These are phyloP conservation scores for Hypoxylon fuscum DNA, from an alignment of 495 filamentous ascomycete genomes.

Conservation along the genomic window DNA sequence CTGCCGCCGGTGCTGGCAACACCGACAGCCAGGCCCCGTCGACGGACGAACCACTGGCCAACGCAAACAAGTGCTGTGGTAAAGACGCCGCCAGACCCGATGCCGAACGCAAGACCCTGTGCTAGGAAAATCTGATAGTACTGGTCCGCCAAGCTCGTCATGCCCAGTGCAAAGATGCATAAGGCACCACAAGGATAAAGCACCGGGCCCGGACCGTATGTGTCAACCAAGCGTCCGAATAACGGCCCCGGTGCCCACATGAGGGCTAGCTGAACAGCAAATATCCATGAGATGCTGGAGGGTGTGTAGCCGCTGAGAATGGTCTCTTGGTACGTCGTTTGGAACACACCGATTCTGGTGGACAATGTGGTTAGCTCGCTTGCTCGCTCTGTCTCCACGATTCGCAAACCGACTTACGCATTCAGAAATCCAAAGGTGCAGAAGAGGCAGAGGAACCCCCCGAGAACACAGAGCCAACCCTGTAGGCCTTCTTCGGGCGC, in stretches of 20 bases:
- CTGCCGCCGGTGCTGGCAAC: constrained; percentile 45
- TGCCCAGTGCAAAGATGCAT: constrained; percentile 39
- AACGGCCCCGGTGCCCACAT: constrained; percentile 47
- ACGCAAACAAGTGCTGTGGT: constrained; percentile 40
- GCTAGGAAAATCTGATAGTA: constrained; percentile 50
- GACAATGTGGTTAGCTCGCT: too few relatives aligned
- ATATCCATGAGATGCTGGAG: constrained; percentile 50
- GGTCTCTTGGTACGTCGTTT: constrained; percentile 39
- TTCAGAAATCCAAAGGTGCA: too few relatives aligned
- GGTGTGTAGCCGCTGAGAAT: constrained; percentile 37
- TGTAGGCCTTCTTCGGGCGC: too few relatives aligned
- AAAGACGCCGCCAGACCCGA: constrained; percentile 50
- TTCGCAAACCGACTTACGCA: too few relatives aligned
- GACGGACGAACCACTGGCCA: constrained; percentile 43
- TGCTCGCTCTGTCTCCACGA: too few relatives aligned
- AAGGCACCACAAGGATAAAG: constrained; percentile 39
- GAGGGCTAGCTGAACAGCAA: constrained; percentile 43
- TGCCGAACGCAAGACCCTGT: constrained; percentile 48
- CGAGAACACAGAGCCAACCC: too few relatives aligned
- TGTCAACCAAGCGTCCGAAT: constrained; percentile 47
- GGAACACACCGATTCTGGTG: constrained; percentile 39
- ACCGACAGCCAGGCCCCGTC: constrained; percentile 43
- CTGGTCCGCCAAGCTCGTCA: constrained; percentile 12
- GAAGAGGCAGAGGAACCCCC: too few relatives aligned
- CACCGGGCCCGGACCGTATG: constrained; percentile 40